A percentile compares a stretch with the other conserved stretches of the same genome.
These are phyloP conservation scores for Novymonas esmeraldas DNA, from an alignment of 208 protist genomes.

Conservation along the genomic window DNA sequence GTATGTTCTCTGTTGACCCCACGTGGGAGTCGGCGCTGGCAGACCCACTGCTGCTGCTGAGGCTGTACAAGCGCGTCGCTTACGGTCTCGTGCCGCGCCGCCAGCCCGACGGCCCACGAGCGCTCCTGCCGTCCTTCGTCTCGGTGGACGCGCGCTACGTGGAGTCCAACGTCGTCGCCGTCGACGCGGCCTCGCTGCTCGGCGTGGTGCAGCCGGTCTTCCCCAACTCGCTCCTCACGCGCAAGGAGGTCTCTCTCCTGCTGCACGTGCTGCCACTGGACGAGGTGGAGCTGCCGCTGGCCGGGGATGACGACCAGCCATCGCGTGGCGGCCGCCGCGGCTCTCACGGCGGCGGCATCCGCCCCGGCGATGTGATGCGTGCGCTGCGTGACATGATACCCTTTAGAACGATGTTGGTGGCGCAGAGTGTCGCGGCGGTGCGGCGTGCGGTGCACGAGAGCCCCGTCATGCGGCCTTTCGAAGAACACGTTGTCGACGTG, in stretches of 20 bases:
- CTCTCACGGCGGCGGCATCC: conserved; percentile 9
- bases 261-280: conserved; percentile 48
- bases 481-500: conserved; percentile 43
- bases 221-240: conserved; percentile 34
- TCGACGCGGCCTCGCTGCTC: conserved; percentile 20
- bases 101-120: conserved; percentile 4
- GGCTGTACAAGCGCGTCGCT: conserved; percentile 49
- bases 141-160: conserved; percentile 30
- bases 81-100: conserved; percentile 35
- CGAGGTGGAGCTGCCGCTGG: conserved; percentile 14
- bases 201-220: conserved; percentile 50
- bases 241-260: conserved; percentile 58
- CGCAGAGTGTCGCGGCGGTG: conserved; percentile 3
- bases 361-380: conserved; percentile 21
- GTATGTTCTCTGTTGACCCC: conserved; percentile 10
- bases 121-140: conserved; percentile 24
- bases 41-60: conserved; percentile 57
- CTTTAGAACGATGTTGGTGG: conserved; percentile 30
- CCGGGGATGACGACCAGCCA: neutral
- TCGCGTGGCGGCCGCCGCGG: conserved; percentile 1
- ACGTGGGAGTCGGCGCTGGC: conserved; percentile 10
- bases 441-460: conserved; percentile 30
- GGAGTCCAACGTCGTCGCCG: conserved; percentile 4
- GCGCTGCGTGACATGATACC: conserved; percentile 38
- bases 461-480: conserved; percentile 37